Base-by-base conservation (phyloP, 257 asterid species). In the Nyctanthes arbortristis region DNA sequence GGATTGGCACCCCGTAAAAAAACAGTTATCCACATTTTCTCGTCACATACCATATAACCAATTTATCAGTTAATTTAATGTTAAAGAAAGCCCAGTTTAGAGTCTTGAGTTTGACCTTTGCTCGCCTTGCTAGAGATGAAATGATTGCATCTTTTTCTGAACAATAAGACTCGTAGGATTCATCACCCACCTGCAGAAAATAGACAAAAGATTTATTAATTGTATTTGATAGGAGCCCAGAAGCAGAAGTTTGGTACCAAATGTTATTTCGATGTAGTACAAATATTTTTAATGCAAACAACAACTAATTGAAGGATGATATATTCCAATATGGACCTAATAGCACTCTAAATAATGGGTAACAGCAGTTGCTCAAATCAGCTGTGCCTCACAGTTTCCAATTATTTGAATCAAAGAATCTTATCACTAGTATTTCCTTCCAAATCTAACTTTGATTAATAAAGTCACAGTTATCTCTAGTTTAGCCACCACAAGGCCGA, bases 91-190 rank as follows among this genome's bases (percentile, higher is more conserved):
- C n/a, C 70, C 64, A 61, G 62, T 34, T 52, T 5, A 36, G 73
- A 71, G 61, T 65, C 91, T 75, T n/a, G n/a, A n/a, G n/a, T n/a
- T n/a, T n/a, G 69, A 93, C 99, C 96, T 87, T 79, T 60, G 99
- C 99, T 56, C 97, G 96, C 69, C 95, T 82, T 22, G 88, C 89
- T 73, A 93, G 77, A 73, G 99, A 91, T 40, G 96, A 86, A 35
- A 93, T 80, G 25, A 91, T 89, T 37, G 88, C 96, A 61, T 91
- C 93, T 81, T 84, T 93, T 80, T 93, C 99, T 0, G 88, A 84
- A 3, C 62, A 70, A 47, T 84, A 93, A 37, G 96, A 91, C 78
- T 87, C 96, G 0, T 86, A 91, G 4, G 99, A 93, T 78, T 87
- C 95, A 81, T 93, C 99, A 69, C 97, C 99, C 55, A 82, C 96